Percentiles rank a stretch among this genome's conserved stretches.
Evolutionary conservation across 1,284 basidiomycete genomes (phyloP).

Genomic region (Coniferiporia weirii): DNA sequence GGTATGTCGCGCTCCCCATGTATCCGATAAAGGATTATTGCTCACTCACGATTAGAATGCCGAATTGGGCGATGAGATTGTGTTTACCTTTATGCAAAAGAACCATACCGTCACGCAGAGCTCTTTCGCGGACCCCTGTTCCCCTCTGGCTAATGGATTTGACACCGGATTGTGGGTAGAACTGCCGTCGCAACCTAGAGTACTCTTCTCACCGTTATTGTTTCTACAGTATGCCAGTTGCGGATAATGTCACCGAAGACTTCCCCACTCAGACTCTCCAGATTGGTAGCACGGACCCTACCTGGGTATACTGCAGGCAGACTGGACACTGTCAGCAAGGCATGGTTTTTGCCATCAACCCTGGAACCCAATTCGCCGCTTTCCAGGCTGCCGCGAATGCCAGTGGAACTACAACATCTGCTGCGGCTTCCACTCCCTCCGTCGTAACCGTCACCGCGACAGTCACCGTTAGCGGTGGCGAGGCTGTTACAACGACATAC

Average conservation of each 20-base stretch:
- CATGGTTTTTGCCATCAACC: conserved; percentile 65
- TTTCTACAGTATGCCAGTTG: conserved; percentile 42
- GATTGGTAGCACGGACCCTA: conserved; percentile 42
- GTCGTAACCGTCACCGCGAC: conserved; percentile 18
- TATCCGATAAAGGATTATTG: too few species aligned
- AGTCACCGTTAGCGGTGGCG: conserved; percentile 13
- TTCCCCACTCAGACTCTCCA: conserved; percentile 43
- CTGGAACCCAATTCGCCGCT: conserved; percentile 43
- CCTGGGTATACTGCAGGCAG: conserved; percentile 56
- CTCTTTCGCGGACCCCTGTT: conserved; percentile 47
- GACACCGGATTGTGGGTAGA: conserved; percentile 52
- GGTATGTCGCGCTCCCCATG: conserved; percentile 31
- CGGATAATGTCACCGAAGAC: conserved; percentile 35
- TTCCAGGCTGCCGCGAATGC: conserved; percentile 49
- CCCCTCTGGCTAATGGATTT: conserved; percentile 38
- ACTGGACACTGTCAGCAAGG: conserved; percentile 44
- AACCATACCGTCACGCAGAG: conserved; percentile 65
- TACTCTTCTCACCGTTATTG: neutral
- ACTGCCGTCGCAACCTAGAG: neutral
- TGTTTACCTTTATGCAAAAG: conserved; percentile 52
- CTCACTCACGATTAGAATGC: conserved; percentile 34
- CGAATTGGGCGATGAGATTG: conserved; percentile 41
- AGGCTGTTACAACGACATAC: conserved; percentile 17
- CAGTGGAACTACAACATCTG: conserved; percentile 20
- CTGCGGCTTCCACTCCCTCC: conserved; percentile 16